These are phyloP conservation scores for Rutstroemia sydowiana DNA, from an alignment of 2,329 filamentous ascomycete genomes.

Conservation along the genomic window DNA sequence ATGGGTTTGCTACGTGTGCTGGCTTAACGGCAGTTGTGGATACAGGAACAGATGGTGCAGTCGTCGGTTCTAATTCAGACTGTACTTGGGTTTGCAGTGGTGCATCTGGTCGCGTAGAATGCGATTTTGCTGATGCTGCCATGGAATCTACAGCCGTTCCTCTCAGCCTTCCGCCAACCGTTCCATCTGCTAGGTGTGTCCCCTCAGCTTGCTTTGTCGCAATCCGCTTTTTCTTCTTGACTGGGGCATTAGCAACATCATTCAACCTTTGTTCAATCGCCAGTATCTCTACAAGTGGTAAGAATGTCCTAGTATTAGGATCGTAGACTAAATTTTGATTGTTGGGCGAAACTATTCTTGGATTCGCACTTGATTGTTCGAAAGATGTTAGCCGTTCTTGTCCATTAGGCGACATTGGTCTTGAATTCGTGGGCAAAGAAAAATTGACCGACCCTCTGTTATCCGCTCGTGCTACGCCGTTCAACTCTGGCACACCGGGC, in stretches of 20 bases:
- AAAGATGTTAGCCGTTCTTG: conserved; percentile 29
- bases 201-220: conserved; percentile 31
- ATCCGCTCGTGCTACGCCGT: conserved; percentile 36
- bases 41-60: conserved; percentile 2
- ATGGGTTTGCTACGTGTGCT: neutral
- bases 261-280: conserved; percentile 35
- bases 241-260: conserved; percentile 33
- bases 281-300: conserved; percentile 40
- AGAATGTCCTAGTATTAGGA: conserved; percentile 57
- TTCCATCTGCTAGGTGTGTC: conserved; percentile 40
- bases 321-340: conserved; percentile 52
- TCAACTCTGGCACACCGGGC: conserved; percentile 33
- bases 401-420: conserved; percentile 24
- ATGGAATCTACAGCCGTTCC: conserved; percentile 39
- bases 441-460: conserved; percentile 43
- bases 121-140: neutral
- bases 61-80: conserved; percentile 1
- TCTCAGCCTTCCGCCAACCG: conserved; percentile 43
- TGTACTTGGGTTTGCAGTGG: conserved; percentile 1
- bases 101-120: conserved; percentile 10
- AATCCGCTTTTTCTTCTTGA: conserved; percentile 33
- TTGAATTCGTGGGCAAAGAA: conserved; percentile 40
- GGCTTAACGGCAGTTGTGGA: conserved; percentile 1
- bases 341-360: conserved; percentile 23
- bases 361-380: conserved; percentile 23